Evolutionary conservation across 2,329 filamentous ascomycete genomes (phyloP), one percentile per base, ranked within the genome.

Genomic region (Claviceps maximensis): DNA sequence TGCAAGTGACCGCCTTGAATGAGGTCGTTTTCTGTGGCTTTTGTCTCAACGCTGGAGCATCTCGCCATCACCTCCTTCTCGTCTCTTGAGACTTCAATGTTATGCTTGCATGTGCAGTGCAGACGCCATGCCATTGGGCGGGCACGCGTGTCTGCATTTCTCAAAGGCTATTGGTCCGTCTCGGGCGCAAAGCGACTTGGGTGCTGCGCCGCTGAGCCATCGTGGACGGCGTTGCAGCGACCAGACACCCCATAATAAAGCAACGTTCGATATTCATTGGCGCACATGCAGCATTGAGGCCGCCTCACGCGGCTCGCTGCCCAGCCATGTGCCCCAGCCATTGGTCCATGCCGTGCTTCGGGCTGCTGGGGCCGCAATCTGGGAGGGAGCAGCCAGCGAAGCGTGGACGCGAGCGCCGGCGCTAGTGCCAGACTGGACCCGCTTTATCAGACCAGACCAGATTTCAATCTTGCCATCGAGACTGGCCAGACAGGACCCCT

Each of bases 281-380:
- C 31, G 41, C 12, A 21, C 17, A 36, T 5, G 19, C 47, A 49
- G 47, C 23, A 21, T 36, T 21, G 33, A 27, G 56, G 53, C 47
- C 50, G 59, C 64, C 58, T 62, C 57, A 57, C 57, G 57, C 58
- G 50, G 55, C 58, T 62, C 58, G 53, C 59, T 56, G 51, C 50
- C 57, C 51, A 54, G 58, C 55, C 69, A 72, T 72, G 70, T 72
- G 70, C 65, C 62, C 61, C 62, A 71, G 65, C 60, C 61, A 72
- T 72, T 72, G 70, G 70, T 57, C 65, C 61, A 65, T 61, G 59
- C 60, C 53, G 47, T 55, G 40, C 44, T 12, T 52, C 51, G 52
- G 44, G 48, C 54, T 40, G 40, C n/a, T 47, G 25, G 29, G 38
- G n/a, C n/a, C n/a, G n/a, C n/a, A n/a, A 13, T 6, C 1, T 12